Evolutionary conservation across 2,329 filamentous ascomycete species (phyloP).

Genomic region (Chrysoporthe puriensis): DNA sequence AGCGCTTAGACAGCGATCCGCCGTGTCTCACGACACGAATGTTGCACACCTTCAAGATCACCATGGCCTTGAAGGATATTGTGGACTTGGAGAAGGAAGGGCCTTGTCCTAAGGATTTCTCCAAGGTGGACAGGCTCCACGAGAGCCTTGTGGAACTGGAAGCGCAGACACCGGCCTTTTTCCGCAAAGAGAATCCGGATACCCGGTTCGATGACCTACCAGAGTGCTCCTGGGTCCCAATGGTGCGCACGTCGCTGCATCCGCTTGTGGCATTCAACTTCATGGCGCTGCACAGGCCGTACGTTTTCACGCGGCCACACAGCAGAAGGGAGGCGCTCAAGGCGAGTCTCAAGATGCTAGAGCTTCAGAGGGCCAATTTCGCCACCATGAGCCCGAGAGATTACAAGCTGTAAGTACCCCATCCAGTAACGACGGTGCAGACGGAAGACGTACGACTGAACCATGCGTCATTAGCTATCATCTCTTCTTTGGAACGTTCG

Average conservation of each 20-base stretch:
- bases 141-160: slow-evolving; percentile 52
- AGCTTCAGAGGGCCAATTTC: slow-evolving; percentile 56
- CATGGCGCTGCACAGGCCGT: slow-evolving; percentile 64
- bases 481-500: slow-evolving; percentile 66
- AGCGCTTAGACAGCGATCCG: slow-evolving; percentile 53
- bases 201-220: slow-evolving; percentile 58
- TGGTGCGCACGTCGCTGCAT: slow-evolving; percentile 50
- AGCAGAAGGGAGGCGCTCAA: slow-evolving; percentile 60
- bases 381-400: slow-evolving; percentile 53
- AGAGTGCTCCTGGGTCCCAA: slow-evolving; percentile 56
- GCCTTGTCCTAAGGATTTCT: slow-evolving; percentile 57
- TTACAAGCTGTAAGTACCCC: slow-evolving; percentile 47
- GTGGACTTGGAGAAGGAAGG: slow-evolving; percentile 60
- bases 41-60: slow-evolving; percentile 54
- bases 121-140: slow-evolving; percentile 58
- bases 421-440: not conserved
- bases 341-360: slow-evolving; percentile 59
- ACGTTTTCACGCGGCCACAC: slow-evolving; percentile 59
- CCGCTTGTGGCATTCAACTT: slow-evolving; percentile 57
- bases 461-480: slow-evolving; percentile 45
- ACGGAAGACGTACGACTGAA: not conserved
- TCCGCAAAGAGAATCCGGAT: slow-evolving; percentile 60
- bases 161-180: slow-evolving; percentile 53
- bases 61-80: slow-evolving; percentile 55
- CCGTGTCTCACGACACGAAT: slow-evolving; percentile 60